Evolutionary conservation across 805 yeast species (phyloP), one percentile per base, ranked within the genome.

Genomic region (Yamadazyma takamatsuzukensis): DNA sequence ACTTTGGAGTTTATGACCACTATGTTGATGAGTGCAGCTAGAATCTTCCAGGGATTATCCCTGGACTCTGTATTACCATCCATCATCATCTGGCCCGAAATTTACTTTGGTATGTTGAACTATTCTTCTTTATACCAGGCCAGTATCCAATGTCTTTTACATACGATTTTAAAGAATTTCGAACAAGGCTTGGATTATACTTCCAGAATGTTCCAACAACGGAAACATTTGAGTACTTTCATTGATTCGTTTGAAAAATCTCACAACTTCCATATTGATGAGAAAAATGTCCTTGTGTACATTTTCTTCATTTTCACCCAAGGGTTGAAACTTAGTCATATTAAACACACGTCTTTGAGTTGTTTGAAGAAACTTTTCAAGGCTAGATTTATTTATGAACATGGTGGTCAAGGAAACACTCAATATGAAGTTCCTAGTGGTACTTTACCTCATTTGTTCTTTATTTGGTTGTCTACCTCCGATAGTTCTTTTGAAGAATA

Each of bases 291-390:
- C 42, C 77, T 80, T 35, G 64, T 68, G 18, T 62, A 75, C 13
- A 49, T 81, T 21, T 51, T 76, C 18, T 60, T 64, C 27, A 47
- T 72, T 14, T 54, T 75, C 13, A 61, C 74, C 4, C 78, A 72
- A 47, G 90, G 89, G 0, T 53, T 81, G 25, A 70, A 73, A 22
- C 55, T 76, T 6, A 76, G 86, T 6, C 77, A 73, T 35, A 64
- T 80, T 14, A 72, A 70, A 36, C 69, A 66, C 7, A 57, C 67
- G 2, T 71, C 84, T 0, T 48, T 74, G 21, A 59, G 56, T 1
- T 61, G 74, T 15, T 47, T 80, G 44, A 62, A 60, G 30, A 47
- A 54, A 0, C 51, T 75, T 15, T 68, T 75, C 48, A 56, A 58
- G 15, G 55, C 66, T 13, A 58, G 79, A 40, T 67, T 61, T 36